Evolutionary conservation across 768 basidiomycete species (phyloP), one percentile per base, ranked within the genome.

Genomic region (Leccinum barrowsii): DNA sequence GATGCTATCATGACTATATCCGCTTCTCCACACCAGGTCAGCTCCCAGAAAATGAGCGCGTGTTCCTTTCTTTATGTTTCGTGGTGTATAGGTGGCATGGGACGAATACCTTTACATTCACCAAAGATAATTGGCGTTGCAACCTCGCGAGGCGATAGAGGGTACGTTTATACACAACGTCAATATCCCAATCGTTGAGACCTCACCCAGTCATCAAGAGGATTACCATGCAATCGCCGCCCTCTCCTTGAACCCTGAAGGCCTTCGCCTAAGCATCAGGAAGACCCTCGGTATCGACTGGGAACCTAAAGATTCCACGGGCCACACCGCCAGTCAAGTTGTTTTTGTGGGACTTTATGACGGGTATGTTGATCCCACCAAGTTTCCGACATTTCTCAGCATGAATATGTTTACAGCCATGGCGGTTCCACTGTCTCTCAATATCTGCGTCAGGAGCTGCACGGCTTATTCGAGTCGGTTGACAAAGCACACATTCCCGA

Each of bases 261-360:
- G 95, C 71, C 79, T 96, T 21, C 79, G 78, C 46, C 61, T 78
- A 26, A 86, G 81, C 58, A 75, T 92, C 44, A 84, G 87, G 67
- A 85, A 84, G 61, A 72, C 75, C 26, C 80, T 85, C 58, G 80
- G 78, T 40, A 71, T 87, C 55, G 82, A 89, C 54, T 96, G 94
- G 94, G 80, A 90, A 61, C 85, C 89, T 1, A 70, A 78, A 26
- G 65, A 64, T 26, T 75, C 83, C 8, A 79, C 78, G 2, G 78
- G 85, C 34, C 75, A 79, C 6, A 75, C 92, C 21, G 80, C 90
- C 1, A 75, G 83, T 28, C 92, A 97, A 71, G 89, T 86, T 7
- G 80, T 92, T 5, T 94, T 91, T 64, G 84, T 93, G 37, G 94
- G 94, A 30, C 87, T 97, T 57, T 97, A 94, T 70, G 94, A 97